Conservation (phyloP, 805 yeast genomes). For the Komagataella mondaviorum region DNA sequence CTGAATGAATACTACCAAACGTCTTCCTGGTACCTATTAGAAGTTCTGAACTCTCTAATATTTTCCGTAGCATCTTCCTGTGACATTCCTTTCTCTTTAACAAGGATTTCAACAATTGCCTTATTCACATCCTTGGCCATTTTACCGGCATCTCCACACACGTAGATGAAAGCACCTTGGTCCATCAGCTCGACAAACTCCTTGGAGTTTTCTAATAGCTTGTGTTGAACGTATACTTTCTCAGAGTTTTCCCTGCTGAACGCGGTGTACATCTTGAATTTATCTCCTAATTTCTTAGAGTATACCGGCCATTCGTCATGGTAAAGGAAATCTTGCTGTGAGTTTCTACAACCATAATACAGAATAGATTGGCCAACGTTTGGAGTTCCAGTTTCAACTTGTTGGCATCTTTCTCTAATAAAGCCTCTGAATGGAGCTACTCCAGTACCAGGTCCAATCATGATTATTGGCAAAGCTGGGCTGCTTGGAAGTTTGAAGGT, state of each 20-base stretch:
- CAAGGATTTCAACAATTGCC: conserved; percentile 49
- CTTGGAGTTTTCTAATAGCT: conserved; percentile 37
- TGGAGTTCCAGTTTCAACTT: conserved; percentile 28
- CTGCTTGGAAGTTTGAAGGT: conserved; percentile 87
- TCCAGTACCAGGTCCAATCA: conserved; percentile 98
- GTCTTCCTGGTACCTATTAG: conserved; percentile 92
- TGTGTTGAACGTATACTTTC: conserved; percentile 79
- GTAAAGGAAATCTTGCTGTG: conserved; percentile 73
- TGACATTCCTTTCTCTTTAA: conserved; percentile 47
- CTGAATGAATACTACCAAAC: conserved; percentile 53
- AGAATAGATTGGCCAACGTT: conserved; percentile 61
- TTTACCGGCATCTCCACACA: conserved; percentile 91
- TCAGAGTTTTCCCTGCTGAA: conserved; percentile 63
- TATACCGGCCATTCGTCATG: conserved; percentile 83
- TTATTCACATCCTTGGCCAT: conserved; percentile 93
- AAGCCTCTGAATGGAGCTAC: conserved; percentile 98
- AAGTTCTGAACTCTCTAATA: conserved; percentile 65
- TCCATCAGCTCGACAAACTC: conserved; percentile 40
- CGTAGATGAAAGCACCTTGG: conserved; percentile 78
- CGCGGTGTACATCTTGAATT: conserved; percentile 67
- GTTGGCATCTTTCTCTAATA: conserved; percentile 69
- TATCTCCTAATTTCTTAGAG: conserved; percentile 41
- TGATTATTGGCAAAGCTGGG: conserved; percentile 69
- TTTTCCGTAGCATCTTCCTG: conserved; percentile 62
- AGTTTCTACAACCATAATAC: conserved; percentile 80